Percentiles rank a stretch among this genome's conserved stretches.
These are phyloP conservation scores for Apiotrichum laibachii DNA, from an alignment of 1,284 basidiomycete genomes.

Conservation along the genomic window DNA sequence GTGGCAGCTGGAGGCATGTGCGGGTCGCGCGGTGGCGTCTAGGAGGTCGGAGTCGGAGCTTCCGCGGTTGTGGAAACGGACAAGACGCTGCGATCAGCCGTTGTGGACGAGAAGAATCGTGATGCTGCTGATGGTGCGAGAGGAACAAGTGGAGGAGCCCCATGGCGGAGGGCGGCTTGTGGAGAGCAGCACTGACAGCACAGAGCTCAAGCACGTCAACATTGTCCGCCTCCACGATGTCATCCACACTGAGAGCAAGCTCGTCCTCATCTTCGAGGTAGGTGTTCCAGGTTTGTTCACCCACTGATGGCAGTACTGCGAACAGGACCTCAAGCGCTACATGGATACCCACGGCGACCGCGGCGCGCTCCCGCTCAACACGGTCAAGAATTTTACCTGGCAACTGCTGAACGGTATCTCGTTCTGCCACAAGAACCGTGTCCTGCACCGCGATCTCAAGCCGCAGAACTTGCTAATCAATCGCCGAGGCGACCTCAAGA, in stretches of 20 bases:
- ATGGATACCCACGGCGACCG: constrained; percentile 82
- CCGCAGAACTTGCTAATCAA: constrained; percentile 97
- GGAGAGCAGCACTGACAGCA: not conserved
- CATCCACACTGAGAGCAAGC: constrained; percentile 92
- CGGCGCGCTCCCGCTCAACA: constrained; percentile 64
- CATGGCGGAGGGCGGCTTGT: not conserved
- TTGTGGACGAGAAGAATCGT: not conserved
- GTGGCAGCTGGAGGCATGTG: not conserved
- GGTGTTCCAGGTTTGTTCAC: constrained; percentile 41
- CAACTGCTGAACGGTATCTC: constrained; percentile 64
- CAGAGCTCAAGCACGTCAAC: constrained; percentile 89
- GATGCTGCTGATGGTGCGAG: too few species aligned
- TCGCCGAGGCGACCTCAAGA: constrained; percentile 82
- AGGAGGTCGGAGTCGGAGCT: not conserved
- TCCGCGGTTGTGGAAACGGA: too few species aligned
- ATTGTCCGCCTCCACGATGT: constrained; percentile 95
- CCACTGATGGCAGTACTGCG: constrained; percentile 39
- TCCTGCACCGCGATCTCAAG: constrained; percentile 94
- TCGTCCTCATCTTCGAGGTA: constrained; percentile 92
- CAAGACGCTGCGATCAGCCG: too few species aligned
- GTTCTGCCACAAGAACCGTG: constrained; percentile 94
- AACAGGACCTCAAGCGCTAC: constrained; percentile 83
- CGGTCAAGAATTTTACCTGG: constrained; percentile 65
- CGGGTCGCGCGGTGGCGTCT: not conserved
- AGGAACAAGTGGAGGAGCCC: not conserved